Percentiles rank a stretch among this genome's conserved stretches.
phyloP scores from a whole-genome alignment of 1,284 basidiomycete genomes.

The Inonotus hispidus region DNA sequence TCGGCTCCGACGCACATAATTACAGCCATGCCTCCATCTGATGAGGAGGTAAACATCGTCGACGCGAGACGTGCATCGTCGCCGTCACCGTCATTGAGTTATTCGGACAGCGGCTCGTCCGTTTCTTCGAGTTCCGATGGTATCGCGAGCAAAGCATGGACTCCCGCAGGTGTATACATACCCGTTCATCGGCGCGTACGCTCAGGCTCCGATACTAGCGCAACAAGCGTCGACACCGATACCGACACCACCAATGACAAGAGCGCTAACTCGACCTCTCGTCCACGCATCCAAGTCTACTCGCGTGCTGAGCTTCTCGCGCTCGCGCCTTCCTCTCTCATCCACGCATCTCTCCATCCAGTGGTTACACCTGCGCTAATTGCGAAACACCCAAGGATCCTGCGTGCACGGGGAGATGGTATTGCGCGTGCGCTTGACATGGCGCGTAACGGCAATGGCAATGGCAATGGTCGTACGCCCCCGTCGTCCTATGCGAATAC shows the following conservation, averaged over 20 bases:
- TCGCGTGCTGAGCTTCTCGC: conserved; percentile 17
- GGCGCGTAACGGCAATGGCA: no score
- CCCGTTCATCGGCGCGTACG: background rate
- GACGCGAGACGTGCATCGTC: background rate
- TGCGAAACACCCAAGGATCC: conserved; percentile 9
- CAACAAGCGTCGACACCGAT: background rate
- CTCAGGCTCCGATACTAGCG: background rate
- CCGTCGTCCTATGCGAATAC: no score
- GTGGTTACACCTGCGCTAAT: conserved; percentile 12
- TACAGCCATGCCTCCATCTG: background rate
- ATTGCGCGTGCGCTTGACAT: conserved; percentile 12
- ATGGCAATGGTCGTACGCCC: background rate
- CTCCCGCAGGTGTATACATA: conserved; percentile 1
- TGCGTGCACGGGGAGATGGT: conserved; percentile 6
- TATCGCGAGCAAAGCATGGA: background rate
- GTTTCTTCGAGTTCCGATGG: background rate
- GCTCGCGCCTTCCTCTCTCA: conserved; percentile 20
- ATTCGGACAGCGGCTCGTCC: background rate
- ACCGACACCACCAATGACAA: background rate
- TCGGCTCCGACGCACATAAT: background rate
- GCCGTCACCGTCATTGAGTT: background rate
- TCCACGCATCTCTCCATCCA: conserved; percentile 1
- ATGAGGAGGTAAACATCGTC: background rate
- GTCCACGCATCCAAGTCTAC: conserved; percentile 8
- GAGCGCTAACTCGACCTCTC: background rate